Conservation (phyloP, 768 basidiomycete genomes). For the Suillus brevipes region DNA sequence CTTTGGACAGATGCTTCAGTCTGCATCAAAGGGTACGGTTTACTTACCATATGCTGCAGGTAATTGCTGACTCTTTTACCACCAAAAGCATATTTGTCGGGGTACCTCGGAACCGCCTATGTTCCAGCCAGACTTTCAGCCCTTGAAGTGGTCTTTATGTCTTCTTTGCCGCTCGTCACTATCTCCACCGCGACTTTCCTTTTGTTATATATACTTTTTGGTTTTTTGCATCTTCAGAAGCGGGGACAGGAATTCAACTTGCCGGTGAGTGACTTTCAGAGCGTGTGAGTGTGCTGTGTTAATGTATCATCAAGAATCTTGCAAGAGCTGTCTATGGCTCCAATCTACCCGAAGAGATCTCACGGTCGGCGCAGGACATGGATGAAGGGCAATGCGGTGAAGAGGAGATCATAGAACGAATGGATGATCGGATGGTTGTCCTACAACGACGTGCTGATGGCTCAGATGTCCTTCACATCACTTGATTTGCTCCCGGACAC, state of each 20-base stretch:
- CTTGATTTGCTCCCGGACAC: not conserved
- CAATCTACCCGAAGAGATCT: constrained; percentile 24
- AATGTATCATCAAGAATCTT: constrained; percentile 13
- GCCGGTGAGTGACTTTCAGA: not conserved
- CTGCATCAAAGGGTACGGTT: constrained; percentile 22
- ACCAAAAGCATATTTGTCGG: constrained; percentile 18
- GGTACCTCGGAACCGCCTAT: constrained; percentile 27
- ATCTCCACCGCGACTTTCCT: constrained; percentile 23
- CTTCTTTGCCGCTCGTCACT: constrained; percentile 28
- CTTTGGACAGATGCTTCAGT: constrained; percentile 24
- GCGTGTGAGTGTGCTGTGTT: not conserved
- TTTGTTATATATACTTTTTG: constrained; percentile 22
- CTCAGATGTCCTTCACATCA: not conserved
- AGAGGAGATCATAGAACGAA: constrained; percentile 11
- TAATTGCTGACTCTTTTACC: not conserved
- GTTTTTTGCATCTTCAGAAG: constrained; percentile 23
- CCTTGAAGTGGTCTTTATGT: constrained; percentile 24
- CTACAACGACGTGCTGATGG: not conserved
- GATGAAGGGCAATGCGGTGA: not conserved
- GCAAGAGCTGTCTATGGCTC: constrained; percentile 24
- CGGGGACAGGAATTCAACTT: constrained; percentile 24
- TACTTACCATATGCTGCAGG: not conserved
- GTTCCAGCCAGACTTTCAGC: constrained; percentile 29
- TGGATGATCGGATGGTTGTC: constrained; percentile 13
- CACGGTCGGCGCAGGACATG: constrained; percentile 2